Evolutionary conservation across 495 filamentous ascomycete species (phyloP).

Genomic region (Lindgomyces ingoldianus): DNA sequence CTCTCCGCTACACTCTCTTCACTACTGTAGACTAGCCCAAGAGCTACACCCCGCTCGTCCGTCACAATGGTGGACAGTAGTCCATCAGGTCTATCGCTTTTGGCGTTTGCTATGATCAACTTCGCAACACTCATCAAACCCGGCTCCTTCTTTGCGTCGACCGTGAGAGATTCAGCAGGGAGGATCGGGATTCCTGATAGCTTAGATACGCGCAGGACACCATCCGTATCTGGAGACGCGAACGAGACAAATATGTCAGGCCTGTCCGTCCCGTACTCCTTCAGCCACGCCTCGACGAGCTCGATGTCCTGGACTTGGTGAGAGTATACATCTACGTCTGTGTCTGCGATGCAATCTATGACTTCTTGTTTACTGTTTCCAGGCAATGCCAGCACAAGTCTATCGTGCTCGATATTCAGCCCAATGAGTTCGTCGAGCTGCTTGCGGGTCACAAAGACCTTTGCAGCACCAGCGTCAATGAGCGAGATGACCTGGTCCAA

Average conservation of each 20-base stretch:
- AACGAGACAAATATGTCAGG: slow-evolving; percentile 54
- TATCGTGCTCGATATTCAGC: slow-evolving; percentile 58
- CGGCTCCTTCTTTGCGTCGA: slow-evolving; percentile 53
- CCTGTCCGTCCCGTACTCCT: slow-evolving; percentile 48
- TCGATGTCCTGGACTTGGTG: slow-evolving; percentile 50
- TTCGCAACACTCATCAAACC: slow-evolving; percentile 65
- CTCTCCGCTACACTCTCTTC: slow-evolving; percentile 86
- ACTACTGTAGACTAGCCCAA: slow-evolving; percentile 92
- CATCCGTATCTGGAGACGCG: slow-evolving; percentile 52
- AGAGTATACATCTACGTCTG: slow-evolving; percentile 51
- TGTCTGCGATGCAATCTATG: slow-evolving; percentile 56
- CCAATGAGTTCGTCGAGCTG: slow-evolving; percentile 61
- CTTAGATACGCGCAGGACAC: slow-evolving; percentile 49
- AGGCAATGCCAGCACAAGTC: slow-evolving; percentile 51
- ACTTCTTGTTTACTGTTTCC: slow-evolving; percentile 54
- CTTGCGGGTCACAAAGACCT: slow-evolving; percentile 68
- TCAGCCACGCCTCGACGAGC: slow-evolving; percentile 48
- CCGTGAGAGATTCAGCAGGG: slow-evolving; percentile 66
- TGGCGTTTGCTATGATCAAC: slow-evolving; percentile 67
- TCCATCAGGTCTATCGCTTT: slow-evolving; percentile 80
- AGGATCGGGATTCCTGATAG: slow-evolving; percentile 74
- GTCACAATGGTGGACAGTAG: slow-evolving; percentile 84
- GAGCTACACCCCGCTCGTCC: slow-evolving; percentile 79
- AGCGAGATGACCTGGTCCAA: slow-evolving; percentile 73
- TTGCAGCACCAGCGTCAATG: slow-evolving; percentile 83